Conservation (phyloP, 2,329 filamentous ascomycete genomes). For the Neonectria magnoliae region DNA sequence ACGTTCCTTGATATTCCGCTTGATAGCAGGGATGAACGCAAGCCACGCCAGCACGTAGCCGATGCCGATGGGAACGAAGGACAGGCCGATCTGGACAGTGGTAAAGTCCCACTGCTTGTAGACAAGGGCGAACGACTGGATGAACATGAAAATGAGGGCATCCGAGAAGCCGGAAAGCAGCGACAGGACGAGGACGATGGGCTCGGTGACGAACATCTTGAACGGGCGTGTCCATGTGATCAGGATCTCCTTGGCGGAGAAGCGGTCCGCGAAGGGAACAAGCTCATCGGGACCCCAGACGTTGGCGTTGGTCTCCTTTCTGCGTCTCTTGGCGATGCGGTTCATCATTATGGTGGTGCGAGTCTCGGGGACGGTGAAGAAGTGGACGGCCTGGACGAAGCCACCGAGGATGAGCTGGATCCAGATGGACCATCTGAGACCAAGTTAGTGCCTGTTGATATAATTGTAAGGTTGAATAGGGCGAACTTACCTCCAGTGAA, state of each 20-base stretch:
- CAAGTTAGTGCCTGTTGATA: conserved; percentile 19
- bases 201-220: conserved; percentile 78
- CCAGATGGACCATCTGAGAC: conserved; percentile 74
- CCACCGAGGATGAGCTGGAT: conserved; percentile 83
- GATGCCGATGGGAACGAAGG: conserved; percentile 73
- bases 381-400: conserved; percentile 73
- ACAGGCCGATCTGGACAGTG: conserved; percentile 64
- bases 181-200: conserved; percentile 76
- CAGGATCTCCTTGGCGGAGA: conserved; percentile 66
- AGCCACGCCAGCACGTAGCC: conserved; percentile 73
- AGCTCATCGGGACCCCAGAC: conserved; percentile 80
- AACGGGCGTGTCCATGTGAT: conserved; percentile 72
- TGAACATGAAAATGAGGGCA: conserved; percentile 81
- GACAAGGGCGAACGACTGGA: conserved; percentile 75
- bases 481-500: conserved; percentile 69
- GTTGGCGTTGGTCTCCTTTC: conserved; percentile 67
- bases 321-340: conserved; percentile 77
- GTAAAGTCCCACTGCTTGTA: conserved; percentile 74
- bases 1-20: conserved; percentile 62
- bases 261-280: conserved; percentile 66
- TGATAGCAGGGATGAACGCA: conserved; percentile 67
- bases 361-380: conserved; percentile 80
- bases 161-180: conserved; percentile 78
- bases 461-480: too few relatives aligned
- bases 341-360: conserved; percentile 82